A percentile compares a stretch with the other conserved stretches of the same genome.
Evolutionary conservation across 805 yeast genomes (phyloP).

Genomic region (Candida railenensis): DNA sequence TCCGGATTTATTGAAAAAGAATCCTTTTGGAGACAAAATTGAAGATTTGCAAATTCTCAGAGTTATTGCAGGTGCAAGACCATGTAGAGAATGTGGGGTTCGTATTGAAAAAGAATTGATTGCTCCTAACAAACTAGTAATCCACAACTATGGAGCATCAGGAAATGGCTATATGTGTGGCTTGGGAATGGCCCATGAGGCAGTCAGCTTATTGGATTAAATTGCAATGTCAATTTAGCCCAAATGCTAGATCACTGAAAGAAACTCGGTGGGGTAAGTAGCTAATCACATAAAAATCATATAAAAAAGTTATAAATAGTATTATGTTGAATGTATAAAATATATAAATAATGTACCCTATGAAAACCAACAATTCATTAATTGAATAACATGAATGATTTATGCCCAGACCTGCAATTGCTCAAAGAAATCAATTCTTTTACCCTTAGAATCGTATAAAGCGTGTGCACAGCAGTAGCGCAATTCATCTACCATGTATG

Average conservation of each 20-base stretch:
- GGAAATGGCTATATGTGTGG: conserved; percentile 26
- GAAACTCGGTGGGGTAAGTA: no score
- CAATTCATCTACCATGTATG: conserved; percentile 31
- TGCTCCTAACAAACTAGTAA: conserved; percentile 3
- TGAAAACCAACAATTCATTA: no score
- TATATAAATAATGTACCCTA: background rate
- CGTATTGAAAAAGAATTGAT: conserved; percentile 16
- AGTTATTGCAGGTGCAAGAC: conserved; percentile 22
- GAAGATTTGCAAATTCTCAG: conserved; percentile 21
- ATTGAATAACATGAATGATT: no score
- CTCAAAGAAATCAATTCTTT: conserved; percentile 68
- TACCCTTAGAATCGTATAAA: conserved; percentile 31
- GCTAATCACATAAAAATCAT: no score
- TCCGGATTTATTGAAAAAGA: conserved; percentile 15
- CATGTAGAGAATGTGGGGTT: conserved; percentile 24
- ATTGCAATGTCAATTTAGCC: background rate
- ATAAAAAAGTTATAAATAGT: no score
- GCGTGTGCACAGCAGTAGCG: conserved; percentile 37
- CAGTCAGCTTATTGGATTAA: background rate
- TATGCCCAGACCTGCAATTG: conserved; percentile 71
- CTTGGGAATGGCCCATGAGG: conserved; percentile 18
- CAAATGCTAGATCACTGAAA: no score
- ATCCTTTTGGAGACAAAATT: conserved; percentile 7
- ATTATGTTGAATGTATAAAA: background rate
- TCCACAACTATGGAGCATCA: conserved; percentile 27